Evolutionary conservation across 495 filamentous ascomycete species (phyloP).

Genomic region (Penicilliopsis zonata): DNA sequence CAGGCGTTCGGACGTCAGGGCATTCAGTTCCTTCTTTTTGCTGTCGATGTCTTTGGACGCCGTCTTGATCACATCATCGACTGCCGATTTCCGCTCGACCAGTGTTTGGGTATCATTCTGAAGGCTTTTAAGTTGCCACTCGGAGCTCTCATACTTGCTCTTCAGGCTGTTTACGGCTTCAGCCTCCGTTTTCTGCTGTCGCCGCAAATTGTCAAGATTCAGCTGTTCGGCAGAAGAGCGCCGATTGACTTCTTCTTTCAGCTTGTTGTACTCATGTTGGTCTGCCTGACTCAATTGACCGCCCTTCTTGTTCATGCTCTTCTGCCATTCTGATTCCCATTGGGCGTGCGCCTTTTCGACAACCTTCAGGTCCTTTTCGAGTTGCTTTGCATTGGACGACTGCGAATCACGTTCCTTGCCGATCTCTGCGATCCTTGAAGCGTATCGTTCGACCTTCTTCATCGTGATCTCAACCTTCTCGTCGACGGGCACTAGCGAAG

Average conservation of each 20-base stretch:
- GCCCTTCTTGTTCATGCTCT: constrained; percentile 72
- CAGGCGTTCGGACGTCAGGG: constrained; percentile 71
- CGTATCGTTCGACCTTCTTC: constrained; percentile 52
- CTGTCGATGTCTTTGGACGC: constrained; percentile 64
- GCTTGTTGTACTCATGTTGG: constrained; percentile 76
- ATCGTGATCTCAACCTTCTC: constrained; percentile 83
- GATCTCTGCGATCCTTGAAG: constrained; percentile 55
- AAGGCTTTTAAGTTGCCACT: constrained; percentile 61
- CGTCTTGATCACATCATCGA: constrained; percentile 48
- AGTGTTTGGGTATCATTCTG: constrained; percentile 60
- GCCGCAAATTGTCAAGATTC: constrained; percentile 69
- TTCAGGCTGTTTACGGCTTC: constrained; percentile 77
- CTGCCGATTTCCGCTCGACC: constrained; percentile 48
- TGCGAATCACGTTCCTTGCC: constrained; percentile 65
- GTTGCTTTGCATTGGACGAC: constrained; percentile 47
- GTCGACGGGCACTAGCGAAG: constrained; percentile 74
- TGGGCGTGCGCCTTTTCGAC: constrained; percentile 84
- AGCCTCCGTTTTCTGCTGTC: constrained; percentile 79
- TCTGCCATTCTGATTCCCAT: constrained; percentile 80
- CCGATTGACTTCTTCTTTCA: constrained; percentile 77
- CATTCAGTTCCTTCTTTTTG: constrained; percentile 86
- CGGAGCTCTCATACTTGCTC: constrained; percentile 67
- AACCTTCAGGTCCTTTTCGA: constrained; percentile 66
- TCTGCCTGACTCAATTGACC: constrained; percentile 76
- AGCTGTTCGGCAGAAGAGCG: constrained; percentile 71